These are phyloP conservation scores for Cordyceps cicadae DNA, from an alignment of 2,329 filamentous ascomycete species.

Conservation along the genomic window DNA sequence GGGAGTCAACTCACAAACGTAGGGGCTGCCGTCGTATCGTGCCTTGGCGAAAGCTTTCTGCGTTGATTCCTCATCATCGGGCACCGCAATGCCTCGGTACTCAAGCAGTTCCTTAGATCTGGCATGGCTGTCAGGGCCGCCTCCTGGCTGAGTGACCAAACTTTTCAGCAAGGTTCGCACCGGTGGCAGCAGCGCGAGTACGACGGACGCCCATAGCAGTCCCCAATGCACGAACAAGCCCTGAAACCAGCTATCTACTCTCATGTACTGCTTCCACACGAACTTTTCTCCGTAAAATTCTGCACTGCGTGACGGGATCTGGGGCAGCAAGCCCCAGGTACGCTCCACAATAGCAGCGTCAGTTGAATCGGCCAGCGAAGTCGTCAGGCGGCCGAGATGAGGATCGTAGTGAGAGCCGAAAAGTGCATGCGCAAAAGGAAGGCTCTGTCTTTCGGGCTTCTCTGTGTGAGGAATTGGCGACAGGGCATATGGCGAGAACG, in stretches of 20 bases:
- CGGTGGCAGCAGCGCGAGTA: constrained; percentile 38
- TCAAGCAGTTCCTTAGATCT: constrained; percentile 52
- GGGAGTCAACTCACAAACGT: constrained; percentile 44
- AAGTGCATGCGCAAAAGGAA: constrained; percentile 36
- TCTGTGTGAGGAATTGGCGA: constrained; percentile 46
- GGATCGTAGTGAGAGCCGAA: constrained; percentile 42
- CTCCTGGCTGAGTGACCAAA: constrained; percentile 44
- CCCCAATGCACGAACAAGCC: constrained; percentile 44
- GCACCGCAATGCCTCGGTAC: constrained; percentile 55
- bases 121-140: constrained; percentile 44
- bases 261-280: constrained; percentile 47
- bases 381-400: constrained; percentile 47
- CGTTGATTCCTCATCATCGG: constrained; percentile 40
- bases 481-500: constrained; percentile 44
- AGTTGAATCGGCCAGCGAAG: constrained; percentile 39
- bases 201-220: constrained; percentile 32
- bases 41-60: constrained; percentile 49
- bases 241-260: constrained; percentile 39
- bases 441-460: constrained; percentile 19
- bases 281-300: constrained; percentile 55
- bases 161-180: constrained; percentile 36
- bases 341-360: constrained; percentile 51
- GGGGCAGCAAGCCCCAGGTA: constrained; percentile 53
- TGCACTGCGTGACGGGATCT: constrained; percentile 33
- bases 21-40: constrained; percentile 53